Conservation (phyloP, 805 yeast species). For the Maudiozyma bulderi region DNA sequence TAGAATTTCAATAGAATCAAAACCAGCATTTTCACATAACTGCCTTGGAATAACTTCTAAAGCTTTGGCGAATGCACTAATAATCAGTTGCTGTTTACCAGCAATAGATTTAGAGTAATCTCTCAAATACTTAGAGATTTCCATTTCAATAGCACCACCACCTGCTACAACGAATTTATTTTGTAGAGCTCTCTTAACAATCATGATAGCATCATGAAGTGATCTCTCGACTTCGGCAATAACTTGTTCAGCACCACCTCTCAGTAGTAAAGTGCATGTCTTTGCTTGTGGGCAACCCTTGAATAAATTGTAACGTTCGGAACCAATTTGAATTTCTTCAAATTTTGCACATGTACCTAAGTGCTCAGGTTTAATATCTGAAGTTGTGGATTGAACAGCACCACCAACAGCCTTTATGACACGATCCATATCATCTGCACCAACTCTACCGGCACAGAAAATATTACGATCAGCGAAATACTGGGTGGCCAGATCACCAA, state of each 20-base stretch:
- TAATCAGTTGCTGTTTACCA: conserved; percentile 91
- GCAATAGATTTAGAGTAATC: conserved; percentile 81
- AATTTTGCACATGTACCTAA: conserved; percentile 78
- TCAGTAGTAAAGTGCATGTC: conserved; percentile 83
- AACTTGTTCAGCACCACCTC: conserved; percentile 98
- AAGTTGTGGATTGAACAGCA: conserved; percentile 64
- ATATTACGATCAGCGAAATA: conserved; percentile 92
- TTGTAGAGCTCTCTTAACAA: conserved; percentile 87
- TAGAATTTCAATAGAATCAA: conserved; percentile 91
- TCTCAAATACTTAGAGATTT: conserved; percentile 76
- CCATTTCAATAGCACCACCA: conserved; percentile 99
- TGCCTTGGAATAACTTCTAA: conserved; percentile 95
- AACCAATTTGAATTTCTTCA: conserved; percentile 93
- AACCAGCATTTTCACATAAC: conserved; percentile 97
- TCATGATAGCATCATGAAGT: conserved; percentile 96
- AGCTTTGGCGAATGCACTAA: conserved; percentile 88
- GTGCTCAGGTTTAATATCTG: conserved; percentile 58
- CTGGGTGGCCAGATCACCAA: conserved; percentile 98
- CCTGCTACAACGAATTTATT: conserved; percentile 90
- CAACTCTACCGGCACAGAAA: conserved; percentile 95
- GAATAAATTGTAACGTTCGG: conserved; percentile 88
- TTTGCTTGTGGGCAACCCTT: conserved; percentile 86
- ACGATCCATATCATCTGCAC: conserved; percentile 82
- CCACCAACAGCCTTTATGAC: conserved; percentile 94
- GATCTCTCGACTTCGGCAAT: conserved; percentile 97